phyloP scores from a whole-genome alignment of 2,329 filamentous ascomycete genomes.

The Pseudogymnoascus sp. region DNA sequence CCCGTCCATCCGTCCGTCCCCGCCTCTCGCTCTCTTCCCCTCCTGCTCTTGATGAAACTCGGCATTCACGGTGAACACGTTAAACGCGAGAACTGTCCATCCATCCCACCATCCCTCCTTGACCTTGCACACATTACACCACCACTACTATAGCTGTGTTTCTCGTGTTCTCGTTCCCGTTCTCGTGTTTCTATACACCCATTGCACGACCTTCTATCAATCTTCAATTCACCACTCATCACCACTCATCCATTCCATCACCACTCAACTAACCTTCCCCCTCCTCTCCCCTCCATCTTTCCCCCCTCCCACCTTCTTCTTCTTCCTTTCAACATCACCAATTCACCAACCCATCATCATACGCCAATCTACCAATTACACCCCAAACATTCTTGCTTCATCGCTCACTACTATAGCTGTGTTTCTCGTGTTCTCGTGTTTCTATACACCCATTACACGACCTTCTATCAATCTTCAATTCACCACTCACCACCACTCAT shows the following conservation, averaged over 20 bases:
- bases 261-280: not conserved
- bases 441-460: not conserved
- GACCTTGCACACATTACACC: not conserved
- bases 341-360: not conserved
- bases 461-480: constrained; percentile 11
- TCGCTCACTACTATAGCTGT: not conserved
- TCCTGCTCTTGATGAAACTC: not conserved
- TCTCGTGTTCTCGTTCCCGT: too few species aligned
- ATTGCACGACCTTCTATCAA: constrained; percentile 7
- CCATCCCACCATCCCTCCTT: not conserved
- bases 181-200: too few species aligned
- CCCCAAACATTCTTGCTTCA: not conserved
- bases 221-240: constrained; percentile 8
- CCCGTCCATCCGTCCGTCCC: not conserved
- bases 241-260: not conserved
- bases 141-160: too few species aligned
- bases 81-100: not conserved
- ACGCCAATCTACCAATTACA: not conserved
- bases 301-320: constrained; percentile 16
- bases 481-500: constrained; percentile 5
- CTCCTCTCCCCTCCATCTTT: constrained; percentile 11
- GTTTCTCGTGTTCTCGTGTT: too few species aligned
- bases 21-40: not conserved
- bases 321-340: not conserved
- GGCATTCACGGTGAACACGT: not conserved